Evolutionary conservation across 495 filamentous ascomycete species (phyloP), one percentile per base, ranked within the genome.

Genomic region (Penicillium crystallinum): DNA sequence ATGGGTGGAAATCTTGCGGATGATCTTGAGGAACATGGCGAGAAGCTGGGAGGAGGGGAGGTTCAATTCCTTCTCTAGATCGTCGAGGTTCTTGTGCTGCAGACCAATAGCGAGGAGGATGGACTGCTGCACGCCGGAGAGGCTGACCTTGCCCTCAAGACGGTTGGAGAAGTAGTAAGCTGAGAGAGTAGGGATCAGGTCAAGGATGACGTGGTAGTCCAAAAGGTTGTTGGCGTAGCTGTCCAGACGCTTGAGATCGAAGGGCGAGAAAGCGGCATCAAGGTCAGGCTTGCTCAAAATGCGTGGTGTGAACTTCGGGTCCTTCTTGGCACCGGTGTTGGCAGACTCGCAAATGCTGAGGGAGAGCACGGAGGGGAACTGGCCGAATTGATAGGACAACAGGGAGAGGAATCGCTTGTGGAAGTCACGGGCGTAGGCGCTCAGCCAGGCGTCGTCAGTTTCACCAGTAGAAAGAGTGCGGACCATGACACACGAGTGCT

Each of bases 401-500:
- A 99, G 82, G 3, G 84, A 78, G 37, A 96, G 76, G 71, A 99
- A 96, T 25, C 95, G 84, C 49, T 81, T 81, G 56, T 97, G 92
- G 79, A 97, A 99, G 67, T 99, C 95, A 41, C 82, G 81, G 7
- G 92, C 77, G 61, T 91, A 99, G 8, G 90, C 90, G 31, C 87
- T 88, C 11, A 96, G 78, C 93, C 95, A 97, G 58, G 76, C 78
- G 56, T 96, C 90, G 39, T 77, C 80, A 37, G 74, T 75, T 35
- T 82, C 79, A 21, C 74, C 72, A 29, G 74, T 70, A 10, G 46
- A 15, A 21, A 84, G 73, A 5, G 88, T 85, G 46, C 89, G 84
- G 29, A 99, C 79, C 95, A 99, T 99, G 30, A 99, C 91, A 66
- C 91, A 96, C 0, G 92, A 91, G 61, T 99, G 92, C 72, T 99